Conservation (phyloP, 306 rosid genomes). For the Phaseolus lunatus region DNA sequence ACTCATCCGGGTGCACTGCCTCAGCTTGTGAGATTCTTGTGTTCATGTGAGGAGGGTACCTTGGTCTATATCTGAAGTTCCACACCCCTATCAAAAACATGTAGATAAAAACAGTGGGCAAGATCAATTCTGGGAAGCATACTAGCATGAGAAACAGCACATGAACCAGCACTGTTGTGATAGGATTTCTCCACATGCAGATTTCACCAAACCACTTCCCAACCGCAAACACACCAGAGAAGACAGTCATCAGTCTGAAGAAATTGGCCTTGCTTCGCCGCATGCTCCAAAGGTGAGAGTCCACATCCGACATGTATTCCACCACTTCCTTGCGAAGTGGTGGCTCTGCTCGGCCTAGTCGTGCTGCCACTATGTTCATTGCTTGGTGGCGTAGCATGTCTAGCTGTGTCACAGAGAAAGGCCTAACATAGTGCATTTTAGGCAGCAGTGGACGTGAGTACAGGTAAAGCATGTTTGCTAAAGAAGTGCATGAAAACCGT, state of each 20-base stretch:
- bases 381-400: slow-evolving; percentile 58
- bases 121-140: slow-evolving; percentile 54
- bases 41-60: slow-evolving; percentile 62
- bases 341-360: slow-evolving; percentile 55
- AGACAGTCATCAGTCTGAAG: slow-evolving; percentile 51
- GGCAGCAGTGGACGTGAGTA: slow-evolving; percentile 55
- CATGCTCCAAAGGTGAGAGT: slow-evolving; percentile 60
- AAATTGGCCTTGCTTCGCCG: slow-evolving; percentile 55
- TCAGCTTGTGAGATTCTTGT: slow-evolving; percentile 57
- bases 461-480: slow-evolving; percentile 55
- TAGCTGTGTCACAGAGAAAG: slow-evolving; percentile 53
- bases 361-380: slow-evolving; percentile 52
- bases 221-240: slow-evolving; percentile 53
- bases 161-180: slow-evolving; percentile 54
- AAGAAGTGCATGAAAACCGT: slow-evolving; percentile 55
- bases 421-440: slow-evolving; percentile 56
- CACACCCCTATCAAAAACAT: slow-evolving; percentile 54
- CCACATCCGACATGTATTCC: slow-evolving; percentile 59
- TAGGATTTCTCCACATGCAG: slow-evolving; percentile 54
- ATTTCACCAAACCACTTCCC: slow-evolving; percentile 56
- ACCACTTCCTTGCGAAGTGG: slow-evolving; percentile 60
- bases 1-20: slow-evolving; percentile 49
- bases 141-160: slow-evolving; percentile 55
- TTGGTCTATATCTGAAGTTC: slow-evolving; percentile 55
- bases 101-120: slow-evolving; percentile 52